Evolutionary conservation across 805 yeast genomes (phyloP), one percentile per base, ranked within the genome.

Genomic region (Candida adriatica): DNA sequence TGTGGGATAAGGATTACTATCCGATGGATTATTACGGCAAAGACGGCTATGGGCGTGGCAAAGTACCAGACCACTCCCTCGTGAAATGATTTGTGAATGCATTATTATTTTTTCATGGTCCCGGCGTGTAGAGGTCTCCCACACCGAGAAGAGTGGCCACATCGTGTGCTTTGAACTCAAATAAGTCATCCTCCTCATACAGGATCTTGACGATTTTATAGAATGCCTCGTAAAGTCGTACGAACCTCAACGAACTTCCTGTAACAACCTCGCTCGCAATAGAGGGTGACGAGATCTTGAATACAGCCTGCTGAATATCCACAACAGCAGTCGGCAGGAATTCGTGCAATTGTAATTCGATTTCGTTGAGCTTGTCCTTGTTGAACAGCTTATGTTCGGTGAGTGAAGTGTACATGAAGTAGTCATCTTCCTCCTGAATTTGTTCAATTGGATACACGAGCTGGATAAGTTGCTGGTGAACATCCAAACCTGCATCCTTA

Each of bases 1-100:
- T 63, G 57, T 83, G 92, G 73, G 62, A 57, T 27, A 70, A 70
- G 24, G 64, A 64, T 2, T 77, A 68, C 35, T 92, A 92, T 52
- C 96, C 96, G 8, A 92, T 92, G 98, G 97, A 92, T 54, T 92
- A 90, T 54, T 92, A 92, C 51, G 76, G 80, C 6, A 71, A 72
- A 45, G 83, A 86, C 31, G 97, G 98, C 1, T 88, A 87, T 49
- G 96, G 96, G 8, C 68, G 96, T 42, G 96, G 96, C 6, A 65
- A 73, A 43, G 51, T 68, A 8, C 96, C 96, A 1, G 47, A 60
- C 31, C 71, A 59, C 19, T 35, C 42, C 2, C 14, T 26, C 18
- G 42, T 38, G 18, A 20, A 29, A 16, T 33, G 18, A 34, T 11
- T 8, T 8, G 22, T 19, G 11, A 19, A 19, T 19, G 22, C 25